These are phyloP conservation scores for Aureobasidium namibiae DNA, from an alignment of 2,329 filamentous ascomycete genomes.

Conservation along the genomic window DNA sequence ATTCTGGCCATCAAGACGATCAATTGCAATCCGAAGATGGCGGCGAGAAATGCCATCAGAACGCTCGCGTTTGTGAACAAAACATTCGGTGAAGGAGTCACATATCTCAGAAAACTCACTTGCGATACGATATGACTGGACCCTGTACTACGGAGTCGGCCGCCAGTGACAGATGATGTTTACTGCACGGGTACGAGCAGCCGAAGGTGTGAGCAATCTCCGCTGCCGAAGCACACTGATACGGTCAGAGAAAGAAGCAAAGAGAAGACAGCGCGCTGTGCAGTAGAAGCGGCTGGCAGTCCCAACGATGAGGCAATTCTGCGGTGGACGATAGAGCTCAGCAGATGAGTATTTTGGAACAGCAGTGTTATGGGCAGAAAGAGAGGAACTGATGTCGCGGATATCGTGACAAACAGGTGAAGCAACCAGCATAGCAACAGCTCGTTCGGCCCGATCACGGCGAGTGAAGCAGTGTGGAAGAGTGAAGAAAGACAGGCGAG, in stretches of 20 bases:
- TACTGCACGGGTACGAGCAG: background rate
- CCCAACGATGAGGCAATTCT: background rate
- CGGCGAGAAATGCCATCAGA: too few relatives aligned
- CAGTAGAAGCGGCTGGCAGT: background rate
- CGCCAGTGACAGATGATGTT: background rate
- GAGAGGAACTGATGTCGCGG: background rate
- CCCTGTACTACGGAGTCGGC: background rate
- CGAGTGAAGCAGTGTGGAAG: background rate
- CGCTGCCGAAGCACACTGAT: conserved; percentile 4
- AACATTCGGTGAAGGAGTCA: too few relatives aligned
- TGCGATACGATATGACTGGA: too few relatives aligned
- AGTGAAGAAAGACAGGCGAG: background rate
- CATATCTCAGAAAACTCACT: too few relatives aligned
- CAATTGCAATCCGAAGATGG: background rate
- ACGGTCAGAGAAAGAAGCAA: background rate
- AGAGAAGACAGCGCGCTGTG: background rate
- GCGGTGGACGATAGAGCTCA: background rate
- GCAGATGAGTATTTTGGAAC: background rate
- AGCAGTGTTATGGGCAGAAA: background rate
- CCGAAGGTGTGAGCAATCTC: conserved; percentile 6
- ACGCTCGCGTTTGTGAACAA: too few relatives aligned
- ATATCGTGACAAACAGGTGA: background rate
- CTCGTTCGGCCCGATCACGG: conserved; percentile 8
- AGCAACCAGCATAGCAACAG: background rate
- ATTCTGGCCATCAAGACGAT: background rate